These are phyloP conservation scores for Phytopythium kandeliae DNA, from an alignment of 352 stramenopile species.

Conservation along the genomic window DNA sequence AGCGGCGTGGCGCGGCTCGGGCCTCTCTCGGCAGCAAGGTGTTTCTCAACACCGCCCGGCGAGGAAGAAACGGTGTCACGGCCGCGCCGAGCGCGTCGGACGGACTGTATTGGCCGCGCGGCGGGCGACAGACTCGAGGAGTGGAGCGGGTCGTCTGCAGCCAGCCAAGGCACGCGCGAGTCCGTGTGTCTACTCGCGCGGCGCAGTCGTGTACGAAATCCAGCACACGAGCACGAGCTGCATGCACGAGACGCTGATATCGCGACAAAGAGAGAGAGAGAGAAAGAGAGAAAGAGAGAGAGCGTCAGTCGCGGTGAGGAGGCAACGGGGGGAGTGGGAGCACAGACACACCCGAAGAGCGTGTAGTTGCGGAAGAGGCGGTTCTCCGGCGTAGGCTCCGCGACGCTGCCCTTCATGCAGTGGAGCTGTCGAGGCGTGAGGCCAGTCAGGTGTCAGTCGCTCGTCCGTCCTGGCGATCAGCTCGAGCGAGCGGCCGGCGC, in stretches of 20 bases:
- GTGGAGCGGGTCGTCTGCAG: no score
- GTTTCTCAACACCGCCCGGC: conserved; percentile 86
- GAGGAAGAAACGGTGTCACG: conserved; percentile 3
- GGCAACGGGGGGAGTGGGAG: not conserved
- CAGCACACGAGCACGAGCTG: conserved; percentile 78
- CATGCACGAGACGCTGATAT: conserved; percentile 70
- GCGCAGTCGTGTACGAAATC: conserved; percentile 82
- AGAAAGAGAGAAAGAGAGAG: not conserved
- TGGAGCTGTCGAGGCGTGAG: conserved; percentile 46
- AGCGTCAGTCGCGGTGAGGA: not conserved
- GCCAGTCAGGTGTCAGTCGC: not conserved
- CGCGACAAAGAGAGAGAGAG: no score
- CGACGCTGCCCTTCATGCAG: conserved; percentile 83
- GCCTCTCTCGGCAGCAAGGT: conserved; percentile 40
- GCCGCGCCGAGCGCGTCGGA: not conserved
- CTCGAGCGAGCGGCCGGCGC: no score
- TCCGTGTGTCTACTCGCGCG: conserved; percentile 45
- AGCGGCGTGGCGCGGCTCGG: no score
- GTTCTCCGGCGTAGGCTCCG: conserved; percentile 65
- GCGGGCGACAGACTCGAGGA: no score
- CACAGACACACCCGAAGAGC: conserved; percentile 64
- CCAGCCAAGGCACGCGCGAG: no score
- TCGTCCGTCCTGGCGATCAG: no score
- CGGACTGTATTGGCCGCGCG: not conserved
- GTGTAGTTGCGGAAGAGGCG: conserved; percentile 83